Evolutionary conservation across 768 basidiomycete species (phyloP), one percentile per base, ranked within the genome.

Genomic region (Boletus patriciae): DNA sequence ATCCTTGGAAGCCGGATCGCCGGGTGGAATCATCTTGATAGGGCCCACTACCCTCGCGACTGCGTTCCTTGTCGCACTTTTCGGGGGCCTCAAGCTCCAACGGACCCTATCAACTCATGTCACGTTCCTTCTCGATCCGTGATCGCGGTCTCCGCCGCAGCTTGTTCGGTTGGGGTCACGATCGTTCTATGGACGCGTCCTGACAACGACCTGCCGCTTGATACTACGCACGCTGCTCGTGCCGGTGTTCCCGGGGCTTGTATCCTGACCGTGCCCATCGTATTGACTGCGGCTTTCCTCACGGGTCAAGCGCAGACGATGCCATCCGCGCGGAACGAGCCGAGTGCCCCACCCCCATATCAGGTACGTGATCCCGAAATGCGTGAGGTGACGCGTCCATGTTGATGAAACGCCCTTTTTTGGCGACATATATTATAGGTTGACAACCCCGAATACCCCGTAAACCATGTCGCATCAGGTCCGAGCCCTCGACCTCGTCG

Each of bases 81-180:
- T 60, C 21, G 50, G 61, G 15, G 33, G 33, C 34, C 29, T 25
- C 33, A 53, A 21, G 31, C 13, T 19, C 18, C 54, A 50, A 11
- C 42, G 23, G 8, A 18, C 25, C 25, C 11, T 54, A 2, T 56
- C 57, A 3, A 29, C 19, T 5, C 47, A 54, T 42, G 11, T 53
- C 33, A 31, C 37, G 3, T 18, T 58, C 4, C 47, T 61, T 27
- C 45, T 65, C 36, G 63, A 59, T 44, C 52, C 8, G 12, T 47
- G 25, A 41, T 57, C 12, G 57, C 62, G 41, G 23, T 49, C 47
- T 52, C 57, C 37, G 42, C 66, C 37, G 66, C 63, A 36, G 63
- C 56, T 9, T 45, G 45, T 19, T 42, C 54, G 29, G 29, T 45
- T 6, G 66, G 66, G 9, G 42, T 51, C 42, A 37, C 48, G 37